A percentile compares a stretch with the other conserved stretches of the same genome.
Conservation (phyloP, 169 alveolate genomes). For the Plasmodium billcollinsi region DNA sequence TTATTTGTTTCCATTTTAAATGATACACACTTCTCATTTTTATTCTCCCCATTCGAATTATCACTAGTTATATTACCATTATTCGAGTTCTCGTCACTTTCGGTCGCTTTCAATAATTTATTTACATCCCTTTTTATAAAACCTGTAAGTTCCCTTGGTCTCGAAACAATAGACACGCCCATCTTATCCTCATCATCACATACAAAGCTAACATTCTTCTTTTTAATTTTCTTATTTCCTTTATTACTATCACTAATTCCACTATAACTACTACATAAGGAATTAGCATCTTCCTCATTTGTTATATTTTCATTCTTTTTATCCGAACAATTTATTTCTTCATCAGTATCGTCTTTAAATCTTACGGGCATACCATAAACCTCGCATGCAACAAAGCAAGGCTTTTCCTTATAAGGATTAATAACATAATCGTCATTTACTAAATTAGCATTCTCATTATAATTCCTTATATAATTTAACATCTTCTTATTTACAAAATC, state of each 20-base stretch:
- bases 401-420: neutral
- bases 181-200: neutral
- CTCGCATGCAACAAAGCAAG: constrained; percentile 5
- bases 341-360: constrained; percentile 40
- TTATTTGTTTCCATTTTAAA: too few species aligned
- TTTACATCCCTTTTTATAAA: constrained; percentile 59
- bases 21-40: too few species aligned
- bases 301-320: constrained; percentile 7
- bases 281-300: neutral
- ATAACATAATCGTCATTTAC: neutral
- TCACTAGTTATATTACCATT: too few species aligned
- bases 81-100: constrained; percentile 12
- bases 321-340: neutral
- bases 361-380: constrained; percentile 56
- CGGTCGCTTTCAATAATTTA: constrained; percentile 44
- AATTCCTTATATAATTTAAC: too few species aligned
- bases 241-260: neutral
- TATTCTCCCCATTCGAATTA: too few species aligned
- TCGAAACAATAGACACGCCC: neutral
- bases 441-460: too few species aligned
- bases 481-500: too few species aligned
- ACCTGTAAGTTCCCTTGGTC: constrained; percentile 52
- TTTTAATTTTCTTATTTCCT: neutral
- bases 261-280: constrained; percentile 1
- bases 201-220: constrained; percentile 18